phyloP scores from a whole-genome alignment of 768 basidiomycete species.

The Amanita rubescens region DNA sequence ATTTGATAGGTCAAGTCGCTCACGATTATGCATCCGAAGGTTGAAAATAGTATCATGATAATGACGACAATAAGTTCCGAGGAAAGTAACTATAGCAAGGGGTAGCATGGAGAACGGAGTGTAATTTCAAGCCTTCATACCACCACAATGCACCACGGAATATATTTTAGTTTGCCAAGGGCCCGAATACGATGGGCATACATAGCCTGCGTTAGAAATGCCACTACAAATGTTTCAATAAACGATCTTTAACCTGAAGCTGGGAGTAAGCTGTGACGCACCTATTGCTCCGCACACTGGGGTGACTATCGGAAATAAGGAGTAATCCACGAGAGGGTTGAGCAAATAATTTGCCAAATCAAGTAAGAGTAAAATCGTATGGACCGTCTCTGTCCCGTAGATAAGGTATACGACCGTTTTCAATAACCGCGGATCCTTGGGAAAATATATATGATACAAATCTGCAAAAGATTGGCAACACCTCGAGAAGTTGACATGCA shows the following conservation, averaged over 20 bases:
- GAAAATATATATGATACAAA: conserved; percentile 13
- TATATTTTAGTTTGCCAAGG: not conserved
- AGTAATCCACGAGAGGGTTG: too few relatives aligned
- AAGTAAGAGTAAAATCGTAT: conserved; percentile 1
- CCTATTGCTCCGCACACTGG: not conserved
- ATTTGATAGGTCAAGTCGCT: not conserved
- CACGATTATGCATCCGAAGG: not conserved
- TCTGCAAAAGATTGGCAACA: conserved; percentile 1
- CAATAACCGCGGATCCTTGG: conserved; percentile 4
- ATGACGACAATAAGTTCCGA: not conserved
- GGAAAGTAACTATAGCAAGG: not conserved
- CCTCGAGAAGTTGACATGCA: too few relatives aligned
- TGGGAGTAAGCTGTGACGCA: not conserved
- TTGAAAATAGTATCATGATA: not conserved
- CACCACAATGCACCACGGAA: not conserved
- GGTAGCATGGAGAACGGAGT: too few relatives aligned
- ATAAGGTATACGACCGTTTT: conserved; percentile 11
- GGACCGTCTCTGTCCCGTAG: conserved; percentile 9
- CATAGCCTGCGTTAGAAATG: not conserved
- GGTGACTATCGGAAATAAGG: too few relatives aligned
- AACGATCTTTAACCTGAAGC: not conserved
- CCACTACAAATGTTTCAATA: not conserved
- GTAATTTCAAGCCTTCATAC: not conserved
- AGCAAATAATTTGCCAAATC: not conserved
- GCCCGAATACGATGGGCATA: not conserved